Evolutionary conservation across 345 rosid genomes (phyloP).

Genomic region (Aurinia saxatilis): DNA sequence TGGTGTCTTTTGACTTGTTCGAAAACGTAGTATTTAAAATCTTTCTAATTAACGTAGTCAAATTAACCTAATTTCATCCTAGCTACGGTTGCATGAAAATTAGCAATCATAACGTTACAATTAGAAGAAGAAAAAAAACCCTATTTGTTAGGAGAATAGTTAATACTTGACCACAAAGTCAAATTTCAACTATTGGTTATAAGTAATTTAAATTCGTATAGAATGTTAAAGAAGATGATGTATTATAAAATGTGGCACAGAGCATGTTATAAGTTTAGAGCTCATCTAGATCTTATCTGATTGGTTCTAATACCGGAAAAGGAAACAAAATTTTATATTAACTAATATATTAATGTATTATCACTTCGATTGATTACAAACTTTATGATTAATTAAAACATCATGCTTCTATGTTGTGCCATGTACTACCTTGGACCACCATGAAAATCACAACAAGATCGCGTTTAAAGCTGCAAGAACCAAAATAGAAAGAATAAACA

Average conservation of each 20-base stretch:
- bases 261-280: not conserved
- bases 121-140: not conserved
- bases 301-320: not conserved
- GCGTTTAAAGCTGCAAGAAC: constrained; percentile 19
- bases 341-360: not conserved
- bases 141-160: not conserved
- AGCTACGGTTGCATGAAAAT: constrained; percentile 15
- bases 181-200: constrained; percentile 10
- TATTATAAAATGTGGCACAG: not conserved
- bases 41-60: not conserved
- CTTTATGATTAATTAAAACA: not conserved
- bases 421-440: constrained; percentile 30
- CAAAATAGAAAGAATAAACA: constrained; percentile 12
- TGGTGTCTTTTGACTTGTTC: constrained; percentile 20
- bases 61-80: constrained; percentile 5
- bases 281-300: not conserved
- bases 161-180: constrained; percentile 1
- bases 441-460: constrained; percentile 22
- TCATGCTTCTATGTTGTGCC: constrained; percentile 29
- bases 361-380: constrained; percentile 3
- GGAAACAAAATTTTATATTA: not conserved
- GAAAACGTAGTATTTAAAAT: constrained; percentile 11
- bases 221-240: not conserved
- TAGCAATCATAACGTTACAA: constrained; percentile 1
- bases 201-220: not conserved